Evolutionary conservation across 352 stramenopile genomes (phyloP).

Genomic region (Pythium phragmiticola): DNA sequence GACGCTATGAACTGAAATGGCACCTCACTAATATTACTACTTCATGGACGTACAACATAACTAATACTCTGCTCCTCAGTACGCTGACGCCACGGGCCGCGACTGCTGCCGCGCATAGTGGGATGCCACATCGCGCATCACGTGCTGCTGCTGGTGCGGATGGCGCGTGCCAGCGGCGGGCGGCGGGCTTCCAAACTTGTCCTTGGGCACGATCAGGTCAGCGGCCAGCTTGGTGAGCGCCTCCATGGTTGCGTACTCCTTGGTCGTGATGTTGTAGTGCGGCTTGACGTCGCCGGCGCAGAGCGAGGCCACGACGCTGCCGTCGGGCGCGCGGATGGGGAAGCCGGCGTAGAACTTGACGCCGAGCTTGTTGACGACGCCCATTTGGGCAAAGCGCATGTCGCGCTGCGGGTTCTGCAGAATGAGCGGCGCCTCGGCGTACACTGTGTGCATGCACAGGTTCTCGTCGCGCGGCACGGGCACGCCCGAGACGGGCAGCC

Average conservation of each 20-base stretch:
- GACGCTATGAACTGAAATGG: not conserved
- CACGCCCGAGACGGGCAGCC: conserved; percentile 31
- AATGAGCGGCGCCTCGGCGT: conserved; percentile 60
- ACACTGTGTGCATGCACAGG: conserved; percentile 50
- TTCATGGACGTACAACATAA: no score
- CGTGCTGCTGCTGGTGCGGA: conserved; percentile 19
- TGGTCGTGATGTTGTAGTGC: conserved; percentile 61
- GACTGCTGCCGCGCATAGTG: conserved; percentile 43
- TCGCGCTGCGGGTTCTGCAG: conserved; percentile 64
- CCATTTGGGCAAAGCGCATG: conserved; percentile 61
- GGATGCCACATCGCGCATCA: conserved; percentile 45
- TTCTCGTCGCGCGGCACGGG: conserved; percentile 46
- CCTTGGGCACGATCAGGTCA: conserved; percentile 34
- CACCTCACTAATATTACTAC: not conserved
- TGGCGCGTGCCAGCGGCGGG: no score
- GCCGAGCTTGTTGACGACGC: conserved; percentile 41
- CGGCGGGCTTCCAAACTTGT: no score
- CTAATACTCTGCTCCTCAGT: no score
- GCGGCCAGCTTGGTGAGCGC: conserved; percentile 49
- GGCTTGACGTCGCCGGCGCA: conserved; percentile 40
- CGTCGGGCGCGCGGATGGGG: conserved; percentile 45
- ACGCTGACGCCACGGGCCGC: not conserved
- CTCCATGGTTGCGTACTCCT: conserved; percentile 78
- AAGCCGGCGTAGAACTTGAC: conserved; percentile 74
- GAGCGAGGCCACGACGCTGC: conserved; percentile 46